Base-by-base conservation (phyloP, 129 eudicot species). In the Flaveria trinervia region DNA sequence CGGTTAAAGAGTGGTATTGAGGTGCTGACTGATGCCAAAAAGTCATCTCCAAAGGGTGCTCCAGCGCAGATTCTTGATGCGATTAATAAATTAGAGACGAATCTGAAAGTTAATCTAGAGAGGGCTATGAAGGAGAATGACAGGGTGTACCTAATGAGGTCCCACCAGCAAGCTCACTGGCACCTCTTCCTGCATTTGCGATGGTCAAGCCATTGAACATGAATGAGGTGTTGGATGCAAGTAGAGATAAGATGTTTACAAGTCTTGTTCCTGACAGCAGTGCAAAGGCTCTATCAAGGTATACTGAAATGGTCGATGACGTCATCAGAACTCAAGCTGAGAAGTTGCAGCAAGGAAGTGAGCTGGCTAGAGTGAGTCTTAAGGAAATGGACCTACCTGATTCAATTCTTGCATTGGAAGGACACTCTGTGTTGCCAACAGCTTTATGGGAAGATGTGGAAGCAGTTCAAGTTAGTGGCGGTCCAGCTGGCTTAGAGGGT, bases 371-470 rank as follows among this genome's bases (percentile, higher is more conserved):
- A 66, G 97, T 94, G 79, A 94, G 92, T 74, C 89, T 94, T 43
- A 91, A 85, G 83, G 99, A 94, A 86, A 94, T 94, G 99, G 89
- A 94, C 50, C 87, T 94, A 75, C 99, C 99, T 62, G 99, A 94
- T 81, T 86, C 97, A 2, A 79, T 94, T 72, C 92, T 91, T 70
- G 89, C 99, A 45, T 77, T 94, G 81, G 97, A 91, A 89, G 99
- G 99, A 41, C 89, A 91, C 74, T 79, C 84, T 14, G 75, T 81
- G 54, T 80, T 94, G 79, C 97, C 99, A 30, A 77, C 86, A 70
- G 78, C 86, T 81, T 80, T 94, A 52, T 89, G 88, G 86, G 99
- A 94, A 80, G 99, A 94, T 67, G 96, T 94, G 25, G 99, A 94
- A 73, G 99, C 99, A 10, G 99, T 94, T 45, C 99, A 94, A 77